Conservation (phyloP, 306 rosid species). For the Spatholobus suberectus region DNA sequence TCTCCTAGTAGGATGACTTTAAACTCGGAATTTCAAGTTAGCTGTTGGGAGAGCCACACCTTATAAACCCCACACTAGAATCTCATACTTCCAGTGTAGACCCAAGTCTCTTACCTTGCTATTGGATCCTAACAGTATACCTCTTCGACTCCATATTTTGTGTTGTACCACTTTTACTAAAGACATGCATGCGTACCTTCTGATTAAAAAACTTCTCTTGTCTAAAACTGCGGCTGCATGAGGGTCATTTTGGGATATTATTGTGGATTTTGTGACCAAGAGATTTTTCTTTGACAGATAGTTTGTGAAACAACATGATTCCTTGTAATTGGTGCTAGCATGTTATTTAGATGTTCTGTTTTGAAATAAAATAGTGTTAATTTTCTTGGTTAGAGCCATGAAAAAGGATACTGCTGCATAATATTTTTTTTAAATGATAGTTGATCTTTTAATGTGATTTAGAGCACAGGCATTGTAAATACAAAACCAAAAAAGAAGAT, state of each 20-base stretch:
- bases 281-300: not conserved
- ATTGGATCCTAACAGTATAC: not conserved
- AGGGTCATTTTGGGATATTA: not conserved
- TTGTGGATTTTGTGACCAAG: not conserved
- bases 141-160: not conserved
- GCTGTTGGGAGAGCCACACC: not conserved
- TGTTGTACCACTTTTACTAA: not conserved
- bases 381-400: not conserved
- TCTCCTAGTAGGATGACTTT: not conserved
- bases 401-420: not conserved
- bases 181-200: not conserved
- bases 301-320: not conserved
- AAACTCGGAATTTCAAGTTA: not conserved
- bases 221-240: not conserved
- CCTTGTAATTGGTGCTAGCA: not conserved
- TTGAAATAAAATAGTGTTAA: not conserved
- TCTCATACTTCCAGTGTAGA: not conserved
- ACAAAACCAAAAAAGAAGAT: not conserved
- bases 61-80: not conserved
- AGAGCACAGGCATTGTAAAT: not conserved
- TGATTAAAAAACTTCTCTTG: not conserved
- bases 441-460: not conserved
- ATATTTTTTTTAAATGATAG: not conserved
- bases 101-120: not conserved
- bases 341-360: not conserved